Conservation (phyloP, 305 asterid species). For the Lippia alba region DNA sequence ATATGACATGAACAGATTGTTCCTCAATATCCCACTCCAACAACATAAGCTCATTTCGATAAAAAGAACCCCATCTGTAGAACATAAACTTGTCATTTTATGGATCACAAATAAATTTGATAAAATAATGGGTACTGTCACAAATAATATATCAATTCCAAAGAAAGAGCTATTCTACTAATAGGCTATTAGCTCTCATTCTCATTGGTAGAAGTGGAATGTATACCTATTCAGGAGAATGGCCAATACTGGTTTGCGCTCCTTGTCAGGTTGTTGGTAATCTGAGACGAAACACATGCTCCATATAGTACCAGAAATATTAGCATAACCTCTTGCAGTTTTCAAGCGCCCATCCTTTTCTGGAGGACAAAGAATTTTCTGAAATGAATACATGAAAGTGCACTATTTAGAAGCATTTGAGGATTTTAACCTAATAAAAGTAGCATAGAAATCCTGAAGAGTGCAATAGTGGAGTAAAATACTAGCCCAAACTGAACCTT, state of each 20-base stretch:
- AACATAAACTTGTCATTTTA: constrained; percentile 26
- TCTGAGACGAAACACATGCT: constrained; percentile 98
- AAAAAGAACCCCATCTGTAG: constrained; percentile 77
- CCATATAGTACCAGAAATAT: constrained; percentile 94
- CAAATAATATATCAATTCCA: constrained; percentile 24
- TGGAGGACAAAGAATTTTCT: constrained; percentile 77
- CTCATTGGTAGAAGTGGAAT: constrained; percentile 29
- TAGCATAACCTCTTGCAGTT: constrained; percentile 57
- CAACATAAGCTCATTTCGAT: constrained; percentile 81
- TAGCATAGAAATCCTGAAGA: constrained; percentile 22
- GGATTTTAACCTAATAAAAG: constrained; percentile 31
- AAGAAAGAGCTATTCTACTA: constrained; percentile 19
- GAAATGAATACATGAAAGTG: constrained; percentile 38
- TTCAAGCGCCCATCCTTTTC: constrained; percentile 66
- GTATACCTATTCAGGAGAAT: constrained; percentile 86
- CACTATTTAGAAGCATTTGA: constrained; percentile 30
- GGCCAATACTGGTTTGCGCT: constrained; percentile 76
- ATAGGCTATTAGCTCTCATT: constrained; percentile 27
- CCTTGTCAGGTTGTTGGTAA: constrained; percentile 54
- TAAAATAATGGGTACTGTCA: constrained; percentile 15
- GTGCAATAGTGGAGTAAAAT: constrained; percentile 23
- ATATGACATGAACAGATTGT: constrained; percentile 64
- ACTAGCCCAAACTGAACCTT: constrained; percentile 56
- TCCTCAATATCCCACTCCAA: constrained; percentile 80
- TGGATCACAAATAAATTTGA: constrained; percentile 19